Evolutionary conservation across 768 basidiomycete genomes (phyloP).

Genomic region (Candolleomyces efflorescens): DNA sequence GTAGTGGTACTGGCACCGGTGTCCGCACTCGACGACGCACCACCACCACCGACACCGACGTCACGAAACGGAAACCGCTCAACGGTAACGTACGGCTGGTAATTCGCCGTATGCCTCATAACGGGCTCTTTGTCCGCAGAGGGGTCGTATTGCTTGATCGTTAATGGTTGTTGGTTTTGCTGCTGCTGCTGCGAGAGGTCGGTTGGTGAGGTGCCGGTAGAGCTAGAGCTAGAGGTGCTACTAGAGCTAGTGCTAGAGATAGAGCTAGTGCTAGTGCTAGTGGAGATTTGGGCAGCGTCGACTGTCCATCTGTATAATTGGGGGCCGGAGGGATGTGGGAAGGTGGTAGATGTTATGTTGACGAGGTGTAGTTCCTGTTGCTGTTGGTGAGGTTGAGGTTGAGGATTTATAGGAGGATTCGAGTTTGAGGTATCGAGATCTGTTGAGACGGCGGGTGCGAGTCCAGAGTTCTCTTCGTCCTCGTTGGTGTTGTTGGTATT

Average conservation of each 20-base stretch:
- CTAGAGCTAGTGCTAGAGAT: no score
- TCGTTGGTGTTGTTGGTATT: no score
- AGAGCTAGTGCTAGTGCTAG: not conserved
- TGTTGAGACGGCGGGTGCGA: not conserved
- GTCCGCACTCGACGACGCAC: not conserved
- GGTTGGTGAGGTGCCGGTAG: no score
- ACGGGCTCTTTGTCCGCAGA: constrained; percentile 6
- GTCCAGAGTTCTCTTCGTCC: not conserved
- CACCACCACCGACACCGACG: not conserved
- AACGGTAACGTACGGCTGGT: constrained; percentile 13
- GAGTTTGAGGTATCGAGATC: not conserved
- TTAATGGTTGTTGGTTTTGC: not conserved
- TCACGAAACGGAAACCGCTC: constrained; percentile 3
- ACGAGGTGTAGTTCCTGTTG: not conserved
- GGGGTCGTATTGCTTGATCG: constrained; percentile 14
- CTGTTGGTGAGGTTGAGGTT: no score
- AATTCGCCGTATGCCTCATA: constrained; percentile 11
- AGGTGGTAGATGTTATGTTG: constrained; percentile 2
- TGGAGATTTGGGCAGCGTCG: not conserved
- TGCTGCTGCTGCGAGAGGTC: not conserved
- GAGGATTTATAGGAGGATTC: no score
- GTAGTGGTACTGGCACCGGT: not conserved
- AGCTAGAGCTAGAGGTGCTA: no score
- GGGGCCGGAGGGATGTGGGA: not conserved
- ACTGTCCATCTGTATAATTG: not conserved